Conservation (phyloP, 306 rosid genomes). For the Prunus mira region DNA sequence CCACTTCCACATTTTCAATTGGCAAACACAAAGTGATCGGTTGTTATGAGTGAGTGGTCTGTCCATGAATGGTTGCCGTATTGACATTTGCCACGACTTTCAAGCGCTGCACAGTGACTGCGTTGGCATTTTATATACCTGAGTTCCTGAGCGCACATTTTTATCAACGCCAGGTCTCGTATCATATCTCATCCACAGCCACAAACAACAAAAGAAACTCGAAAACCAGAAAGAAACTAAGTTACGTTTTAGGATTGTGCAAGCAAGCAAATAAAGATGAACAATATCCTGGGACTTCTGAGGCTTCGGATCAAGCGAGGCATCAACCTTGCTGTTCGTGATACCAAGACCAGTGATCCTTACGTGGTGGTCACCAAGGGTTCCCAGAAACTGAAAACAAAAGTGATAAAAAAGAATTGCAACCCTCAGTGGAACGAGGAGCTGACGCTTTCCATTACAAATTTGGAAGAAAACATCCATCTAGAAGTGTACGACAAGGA, state of each 20-base stretch:
- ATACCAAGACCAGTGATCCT: constrained; percentile 69
- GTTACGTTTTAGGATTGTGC: neutral
- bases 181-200: neutral
- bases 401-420: constrained; percentile 46
- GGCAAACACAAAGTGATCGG: neutral
- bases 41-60: neutral
- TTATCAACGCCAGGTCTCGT: neutral
- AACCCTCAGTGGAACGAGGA: constrained; percentile 91
- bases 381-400: constrained; percentile 59
- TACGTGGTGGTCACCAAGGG: constrained; percentile 52
- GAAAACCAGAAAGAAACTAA: neutral
- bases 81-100: neutral
- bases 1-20: neutral
- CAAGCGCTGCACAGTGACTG: neutral
- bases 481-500: constrained; percentile 70
- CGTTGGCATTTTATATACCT: neutral
- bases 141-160: too few species aligned
- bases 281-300: constrained; percentile 57
- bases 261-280: constrained; percentile 23
- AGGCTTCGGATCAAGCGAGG: constrained; percentile 63
- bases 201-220: neutral
- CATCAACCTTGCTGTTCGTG: constrained; percentile 68
- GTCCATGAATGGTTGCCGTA: neutral
- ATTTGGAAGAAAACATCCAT: constrained; percentile 43
- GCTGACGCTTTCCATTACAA: constrained; percentile 55